Conservation (phyloP, 768 basidiomycete genomes). For the Mycena kentingensis region DNA sequence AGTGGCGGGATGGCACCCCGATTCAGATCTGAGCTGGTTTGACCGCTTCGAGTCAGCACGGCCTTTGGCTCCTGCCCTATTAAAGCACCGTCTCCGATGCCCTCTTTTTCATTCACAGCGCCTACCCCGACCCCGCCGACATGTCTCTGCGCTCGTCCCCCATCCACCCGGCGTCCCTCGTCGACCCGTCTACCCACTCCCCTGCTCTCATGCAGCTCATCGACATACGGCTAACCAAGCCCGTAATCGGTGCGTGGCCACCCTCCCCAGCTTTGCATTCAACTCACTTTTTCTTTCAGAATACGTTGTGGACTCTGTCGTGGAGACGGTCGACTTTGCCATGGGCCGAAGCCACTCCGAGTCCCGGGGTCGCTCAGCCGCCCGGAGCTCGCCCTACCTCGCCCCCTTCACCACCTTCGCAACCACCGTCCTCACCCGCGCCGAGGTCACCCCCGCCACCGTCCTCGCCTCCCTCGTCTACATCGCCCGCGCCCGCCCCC, state of each 20-base stretch:
- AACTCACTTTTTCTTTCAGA: constrained; percentile 32
- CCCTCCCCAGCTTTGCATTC: neutral
- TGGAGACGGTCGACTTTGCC: constrained; percentile 50
- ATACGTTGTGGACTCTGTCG: constrained; percentile 44
- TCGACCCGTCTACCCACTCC: constrained; percentile 45
- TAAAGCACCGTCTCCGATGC: no score
- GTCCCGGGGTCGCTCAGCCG: constrained; percentile 35
- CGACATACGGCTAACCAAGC: constrained; percentile 43
- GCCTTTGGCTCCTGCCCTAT: no score
- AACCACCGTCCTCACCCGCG: neutral
- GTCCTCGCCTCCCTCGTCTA: constrained; percentile 2
- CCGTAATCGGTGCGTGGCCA: constrained; percentile 43
- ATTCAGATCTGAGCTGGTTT: no score
- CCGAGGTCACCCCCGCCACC: neutral
- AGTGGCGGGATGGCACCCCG: no score
- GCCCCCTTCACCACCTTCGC: constrained; percentile 7
- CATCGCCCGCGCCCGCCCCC: constrained; percentile 49
- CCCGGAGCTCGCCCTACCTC: constrained; percentile 33
- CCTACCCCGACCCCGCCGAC: no score
- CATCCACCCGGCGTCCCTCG: constrained; percentile 28
- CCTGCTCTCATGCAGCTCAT: constrained; percentile 47
- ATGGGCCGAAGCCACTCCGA: constrained; percentile 41
- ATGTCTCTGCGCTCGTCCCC: neutral
- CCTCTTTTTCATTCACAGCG: no score
- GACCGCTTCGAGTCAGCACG: no score